Conservation (phyloP, 2,329 filamentous ascomycete genomes). For the Monosporascus sp. region DNA sequence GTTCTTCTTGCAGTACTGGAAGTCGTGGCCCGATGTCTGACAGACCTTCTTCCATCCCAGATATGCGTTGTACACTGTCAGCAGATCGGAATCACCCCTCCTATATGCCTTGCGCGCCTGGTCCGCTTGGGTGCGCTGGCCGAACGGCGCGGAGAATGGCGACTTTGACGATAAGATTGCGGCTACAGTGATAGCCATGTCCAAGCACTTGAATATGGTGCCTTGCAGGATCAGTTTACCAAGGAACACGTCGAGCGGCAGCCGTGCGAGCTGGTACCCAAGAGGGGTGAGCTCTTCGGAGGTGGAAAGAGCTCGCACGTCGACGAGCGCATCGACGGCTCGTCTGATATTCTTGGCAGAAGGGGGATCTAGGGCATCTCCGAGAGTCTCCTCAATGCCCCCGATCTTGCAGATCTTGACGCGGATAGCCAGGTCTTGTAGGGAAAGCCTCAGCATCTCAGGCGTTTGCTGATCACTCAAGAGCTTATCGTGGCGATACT, state of each 20-base stretch:
- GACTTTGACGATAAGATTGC: constrained; percentile 93
- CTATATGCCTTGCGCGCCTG: constrained; percentile 73
- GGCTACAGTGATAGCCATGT: constrained; percentile 86
- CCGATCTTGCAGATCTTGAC: constrained; percentile 98
- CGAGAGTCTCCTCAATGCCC: constrained; percentile 83
- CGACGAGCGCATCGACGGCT: constrained; percentile 86
- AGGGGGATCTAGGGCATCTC: constrained; percentile 83
- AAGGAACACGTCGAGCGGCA: constrained; percentile 90
- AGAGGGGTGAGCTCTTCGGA: constrained; percentile 81
- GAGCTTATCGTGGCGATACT: constrained; percentile 74
- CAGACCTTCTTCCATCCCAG: constrained; percentile 81
- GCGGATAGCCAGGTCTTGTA: constrained; percentile 91
- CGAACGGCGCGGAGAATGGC: constrained; percentile 83
- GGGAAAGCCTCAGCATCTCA: constrained; percentile 87
- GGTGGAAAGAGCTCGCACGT: constrained; percentile 81
- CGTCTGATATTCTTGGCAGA: constrained; percentile 88
- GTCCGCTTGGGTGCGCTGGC: constrained; percentile 76
- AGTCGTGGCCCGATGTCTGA: constrained; percentile 67
- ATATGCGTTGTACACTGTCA: constrained; percentile 94
- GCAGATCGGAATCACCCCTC: constrained; percentile 81
- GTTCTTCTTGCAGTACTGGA: constrained; percentile 90
- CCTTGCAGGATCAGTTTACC: constrained; percentile 89
- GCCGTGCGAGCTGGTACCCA: constrained; percentile 76
- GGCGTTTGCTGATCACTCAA: constrained; percentile 93
- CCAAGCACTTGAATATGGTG: constrained; percentile 82